phyloP scores from a whole-genome alignment of 805 yeast species.

The Starmerella stigmatis region DNA sequence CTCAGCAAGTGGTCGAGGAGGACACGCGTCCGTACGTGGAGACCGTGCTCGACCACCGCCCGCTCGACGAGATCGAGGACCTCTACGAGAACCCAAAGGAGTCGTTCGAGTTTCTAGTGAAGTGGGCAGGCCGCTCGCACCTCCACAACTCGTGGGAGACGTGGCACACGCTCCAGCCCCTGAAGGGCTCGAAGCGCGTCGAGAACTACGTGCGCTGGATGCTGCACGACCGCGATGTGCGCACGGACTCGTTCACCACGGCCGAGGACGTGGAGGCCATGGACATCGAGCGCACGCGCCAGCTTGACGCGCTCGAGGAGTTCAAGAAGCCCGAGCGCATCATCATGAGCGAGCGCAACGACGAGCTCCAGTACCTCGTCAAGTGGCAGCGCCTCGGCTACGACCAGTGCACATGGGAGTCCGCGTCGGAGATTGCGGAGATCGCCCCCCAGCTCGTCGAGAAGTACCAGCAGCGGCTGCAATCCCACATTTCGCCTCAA shows the following conservation, averaged over 20 bases:
- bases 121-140: slow-evolving; percentile 84
- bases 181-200: slow-evolving; percentile 71
- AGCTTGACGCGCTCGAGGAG: slow-evolving; percentile 73
- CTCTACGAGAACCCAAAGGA: slow-evolving; percentile 44
- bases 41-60: slow-evolving; percentile 46
- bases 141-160: slow-evolving; percentile 92
- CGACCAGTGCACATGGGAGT: slow-evolving; percentile 96
- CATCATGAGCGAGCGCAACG: slow-evolving; percentile 65
- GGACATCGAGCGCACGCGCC: slow-evolving; percentile 82
- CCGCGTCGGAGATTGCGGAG: slow-evolving; percentile 74
- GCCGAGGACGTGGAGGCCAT: slow-evolving; percentile 86
- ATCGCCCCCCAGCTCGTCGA: slow-evolving; percentile 76
- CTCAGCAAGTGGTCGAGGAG: slow-evolving; percentile 1
- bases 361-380: slow-evolving; percentile 60
- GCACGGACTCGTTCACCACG: slow-evolving; percentile 72
- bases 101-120: slow-evolving; percentile 49
- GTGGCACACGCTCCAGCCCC: slow-evolving; percentile 38
- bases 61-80: slow-evolving; percentile 29
- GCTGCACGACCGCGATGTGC: slow-evolving; percentile 59
- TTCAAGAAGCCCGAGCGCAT: slow-evolving; percentile 81
- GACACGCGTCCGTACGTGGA: slow-evolving; percentile 34
- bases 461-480: slow-evolving; percentile 67
- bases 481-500: slow-evolving; percentile 75
- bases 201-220: slow-evolving; percentile 81
- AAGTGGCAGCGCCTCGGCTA: slow-evolving; percentile 91